Evolutionary conservation across 352 stramenopile genomes (phyloP), one percentile per base, ranked within the genome.

Genomic region (Pythium scleroteichum): DNA sequence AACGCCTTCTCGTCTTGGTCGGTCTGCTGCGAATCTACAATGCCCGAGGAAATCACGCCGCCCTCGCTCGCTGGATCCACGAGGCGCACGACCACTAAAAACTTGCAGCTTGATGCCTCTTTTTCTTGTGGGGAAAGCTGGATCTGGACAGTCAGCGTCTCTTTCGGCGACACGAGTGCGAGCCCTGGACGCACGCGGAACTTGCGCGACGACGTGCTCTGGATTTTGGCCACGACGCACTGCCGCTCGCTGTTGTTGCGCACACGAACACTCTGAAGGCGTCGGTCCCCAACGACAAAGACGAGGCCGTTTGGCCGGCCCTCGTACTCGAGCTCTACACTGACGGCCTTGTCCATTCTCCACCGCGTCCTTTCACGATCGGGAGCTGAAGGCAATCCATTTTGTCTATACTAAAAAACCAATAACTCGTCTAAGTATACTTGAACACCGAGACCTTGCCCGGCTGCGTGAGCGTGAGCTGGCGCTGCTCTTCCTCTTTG

Each of bases 401-500:
- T 24, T 35, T 57, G 29, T 10, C 29, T 35, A 35, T 35, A 35
- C 10, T 35, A 5, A 10, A 35, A 35, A 35, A 10, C 29, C 46
- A 51, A 53, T 63, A 49, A 38, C 41, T 16, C 14, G 40, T 39
- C 16, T 60, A 68, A 22, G 61, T 88, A 67, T 92, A 90, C 71
- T 84, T 86, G 66, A 89, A 92, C 50, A 90, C 65, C 50, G 82
- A 89, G 35, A 90, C 80, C 23, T 78, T 80, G 60, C 81, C 80
- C 35, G 64, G 74, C 29, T 79, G 62, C 9, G 77, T 90, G 64
- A 88, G 77, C 53, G 66, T 69, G 24, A 73, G 72, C 68, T 92
- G 82, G 27, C 82, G 79, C 67, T 84, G 75, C 68, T 97, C 92
- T 64, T 98, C 95, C 27, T 98, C 85, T 66, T 89, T 90, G 71